Base-by-base conservation (phyloP, 305 asterid species). In the Ilex paraguariensis region DNA sequence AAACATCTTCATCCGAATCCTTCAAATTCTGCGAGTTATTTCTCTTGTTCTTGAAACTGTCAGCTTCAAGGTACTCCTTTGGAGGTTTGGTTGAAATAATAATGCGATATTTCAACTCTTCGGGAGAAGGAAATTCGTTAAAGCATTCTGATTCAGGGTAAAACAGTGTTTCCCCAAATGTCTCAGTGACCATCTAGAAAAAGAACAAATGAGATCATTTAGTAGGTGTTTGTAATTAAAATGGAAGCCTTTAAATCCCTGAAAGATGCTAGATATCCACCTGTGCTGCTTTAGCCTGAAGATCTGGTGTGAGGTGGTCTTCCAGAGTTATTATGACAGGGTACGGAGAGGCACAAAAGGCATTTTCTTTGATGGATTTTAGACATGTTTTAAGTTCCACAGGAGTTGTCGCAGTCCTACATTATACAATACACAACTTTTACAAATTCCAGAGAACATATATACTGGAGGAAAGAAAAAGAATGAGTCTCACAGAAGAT, bases 61-160 rank as follows among this genome's bases (percentile, higher is more conserved):
- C 68, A 40, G 79, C 73, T 68, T 79, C 82, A 57, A 79, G 84
- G 77, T 85, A 87, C 80, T 90, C 95, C 69, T 84, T 90, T 14
- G 97, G 97, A 72, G 97, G 97, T 76, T 90, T 90, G 31, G 97
- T 90, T 68, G 97, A 90, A 74, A 90, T 79, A 14, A 90, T 79
- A 57, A 90, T 60, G 33, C 87, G 87, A 59, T 82, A 75, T 66
- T 87, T 90, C 54, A 90, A 61, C 40, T 84, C 83, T 67, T 90
- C 95, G 2, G 97, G 97, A 7, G 96, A 83, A 61, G 97, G 97
- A 66, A 88, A 78, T 56, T 85, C 92, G 65, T 78, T 69, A 48
- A 90, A 77, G 75, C 78, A 62, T 40, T 83, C 92, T 6, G 92
- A 68, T 66, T 82, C 84, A 16, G 96, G 90, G 65, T 32, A 67